Evolutionary conservation across 805 yeast genomes (phyloP).

Genomic region (Yarrowia sp.): DNA sequence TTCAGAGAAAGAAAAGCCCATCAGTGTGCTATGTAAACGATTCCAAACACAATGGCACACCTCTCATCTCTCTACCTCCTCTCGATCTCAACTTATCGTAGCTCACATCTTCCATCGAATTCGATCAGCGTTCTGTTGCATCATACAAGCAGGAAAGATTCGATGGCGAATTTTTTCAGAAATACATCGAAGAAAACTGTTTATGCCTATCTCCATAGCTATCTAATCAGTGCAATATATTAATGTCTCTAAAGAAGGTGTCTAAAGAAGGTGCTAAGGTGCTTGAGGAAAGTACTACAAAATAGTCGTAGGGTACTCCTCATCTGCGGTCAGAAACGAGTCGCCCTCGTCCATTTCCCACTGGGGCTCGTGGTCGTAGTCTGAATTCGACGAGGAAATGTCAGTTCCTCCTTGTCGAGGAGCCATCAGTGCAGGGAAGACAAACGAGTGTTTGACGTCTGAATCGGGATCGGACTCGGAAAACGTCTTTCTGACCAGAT

Average conservation of each 20-base stretch:
- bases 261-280: neutral
- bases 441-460: slow-evolving; percentile 34
- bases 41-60: too few relatives aligned
- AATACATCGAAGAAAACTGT: too few relatives aligned
- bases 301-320: slow-evolving; percentile 11
- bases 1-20: too few relatives aligned
- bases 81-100: too few relatives aligned
- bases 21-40: too few relatives aligned
- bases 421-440: slow-evolving; percentile 12
- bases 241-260: neutral
- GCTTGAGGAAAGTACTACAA: neutral
- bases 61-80: too few relatives aligned
- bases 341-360: slow-evolving; percentile 28
- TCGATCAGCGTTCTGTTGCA: neutral
- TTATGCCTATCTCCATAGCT: too few relatives aligned
- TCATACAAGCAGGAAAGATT: neutral
- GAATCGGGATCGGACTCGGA: slow-evolving; percentile 28
- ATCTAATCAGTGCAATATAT: neutral
- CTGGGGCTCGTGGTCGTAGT: slow-evolving; percentile 6
- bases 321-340: slow-evolving; percentile 22
- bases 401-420: slow-evolving; percentile 9
- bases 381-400: slow-evolving; percentile 25
- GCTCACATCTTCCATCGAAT: too few relatives aligned
- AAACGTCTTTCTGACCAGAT: slow-evolving; percentile 19
- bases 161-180: too few relatives aligned